These are phyloP conservation scores for Naganishia vaughanmartiniae DNA, from an alignment of 768 basidiomycete genomes.

Conservation along the genomic window DNA sequence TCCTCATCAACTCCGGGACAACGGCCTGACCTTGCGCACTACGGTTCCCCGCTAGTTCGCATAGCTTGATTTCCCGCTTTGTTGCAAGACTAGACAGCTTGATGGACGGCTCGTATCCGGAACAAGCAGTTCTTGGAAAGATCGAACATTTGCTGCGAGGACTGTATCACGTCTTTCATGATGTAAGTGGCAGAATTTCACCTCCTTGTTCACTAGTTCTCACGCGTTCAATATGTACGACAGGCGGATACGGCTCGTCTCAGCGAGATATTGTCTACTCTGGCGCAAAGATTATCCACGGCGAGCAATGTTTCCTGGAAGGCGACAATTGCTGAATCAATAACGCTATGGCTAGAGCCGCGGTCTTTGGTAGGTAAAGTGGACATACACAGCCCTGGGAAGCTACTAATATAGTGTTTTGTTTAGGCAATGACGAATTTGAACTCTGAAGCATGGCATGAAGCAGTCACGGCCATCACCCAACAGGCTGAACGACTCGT, in stretches of 20 bases:
- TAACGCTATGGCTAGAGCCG: constrained; percentile 16
- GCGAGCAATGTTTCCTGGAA: constrained; percentile 23
- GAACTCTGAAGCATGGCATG: constrained; percentile 6
- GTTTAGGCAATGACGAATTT: background rate
- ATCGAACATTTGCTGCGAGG: constrained; percentile 17
- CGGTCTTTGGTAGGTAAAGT: background rate
- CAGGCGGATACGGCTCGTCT: background rate
- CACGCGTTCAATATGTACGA: too few relatives aligned
- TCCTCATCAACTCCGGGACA: background rate
- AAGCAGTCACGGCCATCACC: constrained; percentile 23
- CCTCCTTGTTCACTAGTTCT: too few relatives aligned
- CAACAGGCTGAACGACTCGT: constrained; percentile 25
- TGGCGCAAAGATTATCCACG: background rate
- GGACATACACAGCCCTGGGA: too few relatives aligned
- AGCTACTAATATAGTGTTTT: background rate
- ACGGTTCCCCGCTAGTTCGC: background rate
- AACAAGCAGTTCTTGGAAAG: constrained; percentile 10
- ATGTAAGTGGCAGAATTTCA: background rate
- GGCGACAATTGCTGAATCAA: constrained; percentile 15
- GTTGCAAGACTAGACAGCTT: constrained; percentile 10
- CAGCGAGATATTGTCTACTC: constrained; percentile 9
- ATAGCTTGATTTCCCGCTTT: constrained; percentile 4
- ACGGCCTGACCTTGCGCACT: too few relatives aligned
- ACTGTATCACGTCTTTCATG: constrained; percentile 16
- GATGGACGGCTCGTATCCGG: constrained; percentile 17